A percentile compares a stretch with the other conserved stretches of the same genome.
These are phyloP conservation scores for Emergomyces orientalis DNA, from an alignment of 2,329 filamentous ascomycete genomes.

Conservation along the genomic window DNA sequence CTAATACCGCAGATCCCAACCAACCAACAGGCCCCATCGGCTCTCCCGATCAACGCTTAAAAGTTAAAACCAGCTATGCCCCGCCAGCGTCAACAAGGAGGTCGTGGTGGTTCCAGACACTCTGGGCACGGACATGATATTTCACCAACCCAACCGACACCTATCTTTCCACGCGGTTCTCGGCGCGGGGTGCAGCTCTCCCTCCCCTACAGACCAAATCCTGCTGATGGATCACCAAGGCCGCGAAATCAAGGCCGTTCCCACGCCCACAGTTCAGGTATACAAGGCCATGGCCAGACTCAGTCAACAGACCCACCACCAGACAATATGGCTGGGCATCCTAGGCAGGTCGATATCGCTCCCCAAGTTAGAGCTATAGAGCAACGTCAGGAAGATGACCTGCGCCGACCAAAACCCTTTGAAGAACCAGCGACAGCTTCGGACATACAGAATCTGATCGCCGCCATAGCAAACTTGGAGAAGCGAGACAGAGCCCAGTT, in stretches of 20 bases:
- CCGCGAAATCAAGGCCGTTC: too few relatives aligned
- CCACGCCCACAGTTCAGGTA: too few relatives aligned
- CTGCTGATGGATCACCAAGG: too few relatives aligned
- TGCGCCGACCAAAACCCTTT: not conserved
- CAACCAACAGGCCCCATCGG: too few relatives aligned
- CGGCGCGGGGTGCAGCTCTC: too few relatives aligned
- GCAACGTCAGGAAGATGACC: not conserved
- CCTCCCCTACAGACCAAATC: not conserved
- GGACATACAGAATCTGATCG: slow-evolving; percentile 3
- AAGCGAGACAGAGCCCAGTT: slow-evolving; percentile 2
- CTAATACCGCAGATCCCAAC: too few relatives aligned
- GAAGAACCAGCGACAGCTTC: not conserved
- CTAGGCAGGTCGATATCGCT: not conserved
- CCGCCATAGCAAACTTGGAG: slow-evolving; percentile 1
- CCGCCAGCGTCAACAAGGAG: not conserved
- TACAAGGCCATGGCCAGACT: too few relatives aligned
- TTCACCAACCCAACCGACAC: too few relatives aligned
- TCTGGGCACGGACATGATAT: not conserved
- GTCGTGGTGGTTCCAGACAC: not conserved
- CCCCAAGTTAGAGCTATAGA: not conserved
- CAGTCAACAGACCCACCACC: not conserved
- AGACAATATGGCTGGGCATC: not conserved
- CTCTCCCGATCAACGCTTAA: too few relatives aligned
- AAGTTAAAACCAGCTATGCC: not conserved
- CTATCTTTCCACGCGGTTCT: too few relatives aligned